Evolutionary conservation across 2,329 filamentous ascomycete species (phyloP).

Genomic region (Aspergillus aculeatinus): DNA sequence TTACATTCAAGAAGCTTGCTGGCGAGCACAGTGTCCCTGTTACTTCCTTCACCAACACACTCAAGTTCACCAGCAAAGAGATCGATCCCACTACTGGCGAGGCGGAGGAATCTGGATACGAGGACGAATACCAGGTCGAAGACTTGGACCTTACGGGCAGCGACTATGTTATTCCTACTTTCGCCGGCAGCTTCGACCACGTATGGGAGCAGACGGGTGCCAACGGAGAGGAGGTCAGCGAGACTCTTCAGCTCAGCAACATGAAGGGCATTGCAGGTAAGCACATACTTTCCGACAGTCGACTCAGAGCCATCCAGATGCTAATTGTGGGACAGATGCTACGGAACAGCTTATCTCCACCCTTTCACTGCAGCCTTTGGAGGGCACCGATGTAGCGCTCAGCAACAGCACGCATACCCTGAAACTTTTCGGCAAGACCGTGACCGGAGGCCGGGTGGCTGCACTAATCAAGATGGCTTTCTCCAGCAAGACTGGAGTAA

Average conservation of each 20-base stretch:
- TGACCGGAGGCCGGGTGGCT: slow-evolving; percentile 84
- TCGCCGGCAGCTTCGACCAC: slow-evolving; percentile 91
- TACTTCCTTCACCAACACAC: slow-evolving; percentile 81
- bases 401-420: slow-evolving; percentile 89
- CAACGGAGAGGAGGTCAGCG: slow-evolving; percentile 83
- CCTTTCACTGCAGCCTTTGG: slow-evolving; percentile 86
- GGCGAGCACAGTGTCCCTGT: slow-evolving; percentile 76
- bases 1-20: slow-evolving; percentile 81
- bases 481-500: slow-evolving; percentile 88
- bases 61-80: slow-evolving; percentile 98
- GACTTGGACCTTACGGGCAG: slow-evolving; percentile 87
- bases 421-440: slow-evolving; percentile 93
- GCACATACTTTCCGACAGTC: slow-evolving; percentile 34
- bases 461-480: slow-evolving; percentile 89
- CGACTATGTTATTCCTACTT: slow-evolving; percentile 91
- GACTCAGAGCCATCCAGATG: slow-evolving; percentile 9
- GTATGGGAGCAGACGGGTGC: slow-evolving; percentile 92
- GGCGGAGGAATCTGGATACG: slow-evolving; percentile 87
- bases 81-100: slow-evolving; percentile 93
- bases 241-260: slow-evolving; percentile 83
- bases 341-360: slow-evolving; percentile 85
- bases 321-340: slow-evolving; percentile 64
- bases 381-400: slow-evolving; percentile 87
- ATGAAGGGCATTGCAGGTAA: slow-evolving; percentile 90
- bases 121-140: slow-evolving; percentile 96